Base-by-base conservation (phyloP, 2,329 filamentous ascomycete species). In the Boeremia exigua region DNA sequence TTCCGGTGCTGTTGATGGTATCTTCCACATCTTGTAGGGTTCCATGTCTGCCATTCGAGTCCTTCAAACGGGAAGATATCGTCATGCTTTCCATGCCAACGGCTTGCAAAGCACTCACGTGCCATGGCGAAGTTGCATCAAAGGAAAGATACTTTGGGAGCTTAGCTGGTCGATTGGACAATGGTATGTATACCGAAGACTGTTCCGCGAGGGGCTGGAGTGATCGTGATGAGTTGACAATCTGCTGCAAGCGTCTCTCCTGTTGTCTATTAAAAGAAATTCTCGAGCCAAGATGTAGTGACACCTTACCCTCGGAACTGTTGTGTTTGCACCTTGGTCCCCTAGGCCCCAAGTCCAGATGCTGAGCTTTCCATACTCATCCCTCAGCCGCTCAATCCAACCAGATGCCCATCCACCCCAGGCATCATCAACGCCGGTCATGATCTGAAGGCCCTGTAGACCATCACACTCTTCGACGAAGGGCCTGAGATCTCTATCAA, bases 401-500 rank as follows among this genome's bases (percentile, higher is more conserved):
- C 68, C 72, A 47, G 75, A 73, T 40, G 78, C 61, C 74, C 82
- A 76, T 56, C 80, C 74, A 60, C 79, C 73, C 80, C 80, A 81
- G 58, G 82, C 75, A 79, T 84, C 66, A 77, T 86, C 76, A 56
- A 82, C 69, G 58, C 82, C 71, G 62, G 83, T 71, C 68, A 86
- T 68, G 62, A 81, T 70, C 65, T 98, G 94, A 15, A 99, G 81
- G 0, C 89, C 94, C 75, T 97, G 93, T 78, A 98, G 83, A 51
- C 92, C 88, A 74, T 99, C 95, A 62, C 92, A 95, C 76, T 98
- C 95, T 77, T 99, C 95, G 2, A 88, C 86, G 71, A 97, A 97
- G 0, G 88, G 88, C 33, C 95, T 83, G 62, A 97, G 79, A 73
- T 99, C 94, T 48, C 93, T 85, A 71, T 99, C 95, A 4, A 97